Evolutionary conservation across 2,329 filamentous ascomycete genomes (phyloP).

Genomic region (Cadophora sp.): DNA sequence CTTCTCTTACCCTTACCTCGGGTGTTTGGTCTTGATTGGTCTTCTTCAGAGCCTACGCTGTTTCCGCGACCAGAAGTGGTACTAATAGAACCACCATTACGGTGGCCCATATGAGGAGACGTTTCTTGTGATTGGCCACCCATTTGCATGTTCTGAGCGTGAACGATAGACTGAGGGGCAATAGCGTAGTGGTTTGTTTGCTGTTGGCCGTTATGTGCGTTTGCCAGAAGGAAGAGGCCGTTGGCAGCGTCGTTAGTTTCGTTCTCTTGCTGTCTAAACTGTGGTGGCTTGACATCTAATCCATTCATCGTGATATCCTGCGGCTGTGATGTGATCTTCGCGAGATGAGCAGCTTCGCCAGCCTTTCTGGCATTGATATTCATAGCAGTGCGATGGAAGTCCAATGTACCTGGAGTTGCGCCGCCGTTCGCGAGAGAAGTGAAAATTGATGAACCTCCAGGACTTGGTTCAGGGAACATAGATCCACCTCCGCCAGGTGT

Average conservation of each 20-base stretch:
- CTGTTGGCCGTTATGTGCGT: conserved; percentile 64
- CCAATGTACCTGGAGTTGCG: conserved; percentile 87
- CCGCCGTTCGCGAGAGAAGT: conserved; percentile 80
- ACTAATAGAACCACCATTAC: conserved; percentile 52
- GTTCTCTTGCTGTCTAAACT: conserved; percentile 72
- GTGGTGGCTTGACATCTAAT: conserved; percentile 52
- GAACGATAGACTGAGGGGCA: conserved; percentile 42
- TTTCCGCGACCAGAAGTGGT: conserved; percentile 56
- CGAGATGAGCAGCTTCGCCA: conserved; percentile 50
- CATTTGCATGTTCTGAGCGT: conserved; percentile 38
- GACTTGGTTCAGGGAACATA: conserved; percentile 94
- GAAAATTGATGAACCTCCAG: conserved; percentile 84
- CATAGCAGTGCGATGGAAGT: conserved; percentile 93
- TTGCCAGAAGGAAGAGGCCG: conserved; percentile 88
- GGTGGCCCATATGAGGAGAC: conserved; percentile 58
- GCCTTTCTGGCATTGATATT: conserved; percentile 75
- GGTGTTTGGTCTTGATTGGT: conserved; percentile 66
- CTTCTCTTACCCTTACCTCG: conserved; percentile 75
- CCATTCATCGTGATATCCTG: conserved; percentile 49
- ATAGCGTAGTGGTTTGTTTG: conserved; percentile 42
- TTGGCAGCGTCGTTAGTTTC: conserved; percentile 94
- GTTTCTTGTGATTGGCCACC: conserved; percentile 35
- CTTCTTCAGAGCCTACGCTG: conserved; percentile 79
- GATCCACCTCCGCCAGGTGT: conserved; percentile 95
- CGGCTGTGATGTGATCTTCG: conserved; percentile 57